phyloP scores from a whole-genome alignment of 495 filamentous ascomycete species.

The Aspergillus sclerotioniger region DNA sequence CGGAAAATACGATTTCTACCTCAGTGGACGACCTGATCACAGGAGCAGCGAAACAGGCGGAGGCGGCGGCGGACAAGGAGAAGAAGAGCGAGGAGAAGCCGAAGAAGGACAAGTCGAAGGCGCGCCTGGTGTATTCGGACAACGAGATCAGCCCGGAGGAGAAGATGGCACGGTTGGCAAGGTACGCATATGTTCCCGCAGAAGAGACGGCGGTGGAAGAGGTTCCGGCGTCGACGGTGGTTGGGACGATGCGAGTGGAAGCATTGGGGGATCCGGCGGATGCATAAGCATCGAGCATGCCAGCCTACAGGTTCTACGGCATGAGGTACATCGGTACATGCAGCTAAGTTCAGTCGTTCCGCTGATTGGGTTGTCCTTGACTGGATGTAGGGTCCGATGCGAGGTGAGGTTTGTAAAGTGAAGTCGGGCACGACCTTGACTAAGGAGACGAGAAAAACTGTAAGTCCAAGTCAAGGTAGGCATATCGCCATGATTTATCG shows the following conservation, averaged over 20 bases:
- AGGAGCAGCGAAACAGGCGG: slow-evolving; percentile 34
- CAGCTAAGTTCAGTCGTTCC: slow-evolving; percentile 47
- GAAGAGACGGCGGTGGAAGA: slow-evolving; percentile 36
- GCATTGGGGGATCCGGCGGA: slow-evolving; percentile 37
- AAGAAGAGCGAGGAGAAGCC: slow-evolving; percentile 64
- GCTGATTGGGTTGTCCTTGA: neutral
- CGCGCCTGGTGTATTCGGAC: slow-evolving; percentile 75
- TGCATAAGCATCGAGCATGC: neutral
- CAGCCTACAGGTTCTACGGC: neutral
- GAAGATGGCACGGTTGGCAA: slow-evolving; percentile 74
- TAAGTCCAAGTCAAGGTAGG: slow-evolving; percentile 20
- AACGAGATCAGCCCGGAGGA: slow-evolving; percentile 81
- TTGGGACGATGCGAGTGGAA: slow-evolving; percentile 35
- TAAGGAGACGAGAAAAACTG: neutral
- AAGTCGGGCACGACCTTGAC: neutral
- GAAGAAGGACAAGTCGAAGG: slow-evolving; percentile 68
- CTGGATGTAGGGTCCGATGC: neutral
- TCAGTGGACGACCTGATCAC: slow-evolving; percentile 64
- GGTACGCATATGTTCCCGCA: slow-evolving; percentile 69
- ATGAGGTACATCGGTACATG: neutral
- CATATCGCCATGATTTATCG: too few relatives aligned
- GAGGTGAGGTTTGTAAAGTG: neutral
- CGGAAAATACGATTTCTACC: slow-evolving; percentile 36
- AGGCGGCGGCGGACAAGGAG: slow-evolving; percentile 33
- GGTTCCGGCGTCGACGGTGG: slow-evolving; percentile 35